phyloP scores from a whole-genome alignment of 1,139 yeast genomes.

The Taphrina flavorubra region DNA sequence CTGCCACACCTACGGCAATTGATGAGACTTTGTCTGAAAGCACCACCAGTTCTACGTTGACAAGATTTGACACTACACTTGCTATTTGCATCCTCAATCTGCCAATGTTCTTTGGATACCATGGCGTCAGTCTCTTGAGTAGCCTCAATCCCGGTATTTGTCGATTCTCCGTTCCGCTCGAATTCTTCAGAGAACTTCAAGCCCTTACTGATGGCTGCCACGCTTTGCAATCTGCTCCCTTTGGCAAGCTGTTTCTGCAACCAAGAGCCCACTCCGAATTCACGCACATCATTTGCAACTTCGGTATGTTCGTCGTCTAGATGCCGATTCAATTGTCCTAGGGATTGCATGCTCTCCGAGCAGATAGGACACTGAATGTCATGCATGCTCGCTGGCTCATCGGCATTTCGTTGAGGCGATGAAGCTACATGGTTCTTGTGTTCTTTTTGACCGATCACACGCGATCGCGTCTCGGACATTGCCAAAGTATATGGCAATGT shows the following conservation, averaged over 20 bases:
- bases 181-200: slow-evolving; percentile 23
- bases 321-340: slow-evolving; percentile 69
- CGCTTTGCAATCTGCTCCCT: slow-evolving; percentile 50
- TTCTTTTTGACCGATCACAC: neutral
- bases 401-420: neutral
- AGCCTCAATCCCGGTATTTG: slow-evolving; percentile 32
- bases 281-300: slow-evolving; percentile 50
- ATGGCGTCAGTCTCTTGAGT: slow-evolving; percentile 47
- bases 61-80: slow-evolving; percentile 51
- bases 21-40: slow-evolving; percentile 42
- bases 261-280: slow-evolving; percentile 54
- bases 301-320: slow-evolving; percentile 70
- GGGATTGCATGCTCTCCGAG: slow-evolving; percentile 61
- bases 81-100: slow-evolving; percentile 55
- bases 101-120: slow-evolving; percentile 70
- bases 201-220: slow-evolving; percentile 20
- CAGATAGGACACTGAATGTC: slow-evolving; percentile 70
- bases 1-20: slow-evolving; percentile 66
- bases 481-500: neutral
- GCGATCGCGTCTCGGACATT: neutral
- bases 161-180: slow-evolving; percentile 37
- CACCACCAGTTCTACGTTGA: slow-evolving; percentile 48
- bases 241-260: slow-evolving; percentile 48
- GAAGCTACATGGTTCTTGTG: neutral
- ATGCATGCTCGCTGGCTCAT: neutral